phyloP scores from a whole-genome alignment of 371 early-diverging fungal genomes.

The Parasitella parasitica region DNA sequence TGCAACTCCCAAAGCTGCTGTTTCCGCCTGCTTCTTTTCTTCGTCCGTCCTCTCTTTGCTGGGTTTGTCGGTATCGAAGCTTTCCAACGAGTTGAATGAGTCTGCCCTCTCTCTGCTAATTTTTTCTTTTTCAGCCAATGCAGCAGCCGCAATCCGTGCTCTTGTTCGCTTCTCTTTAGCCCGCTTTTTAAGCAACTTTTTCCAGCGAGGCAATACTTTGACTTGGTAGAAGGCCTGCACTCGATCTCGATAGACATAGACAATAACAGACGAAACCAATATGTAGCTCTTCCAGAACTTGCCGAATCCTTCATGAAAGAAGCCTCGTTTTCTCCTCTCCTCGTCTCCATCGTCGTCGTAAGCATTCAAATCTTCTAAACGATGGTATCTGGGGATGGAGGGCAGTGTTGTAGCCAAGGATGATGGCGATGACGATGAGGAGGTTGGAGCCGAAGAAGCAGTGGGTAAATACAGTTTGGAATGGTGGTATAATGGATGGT shows the following conservation, averaged over 20 bases:
- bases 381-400: background rate
- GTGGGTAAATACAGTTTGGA: conserved; percentile 1
- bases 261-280: conserved; percentile 14
- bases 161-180: conserved; percentile 18
- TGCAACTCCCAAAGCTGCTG: background rate
- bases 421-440: background rate
- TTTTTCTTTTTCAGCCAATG: conserved; percentile 12
- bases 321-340: conserved; percentile 14
- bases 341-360: background rate
- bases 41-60: background rate
- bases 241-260: conserved; percentile 30
- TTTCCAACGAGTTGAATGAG: conserved; percentile 1
- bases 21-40: background rate
- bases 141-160: conserved; percentile 22
- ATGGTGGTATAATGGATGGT: background rate
- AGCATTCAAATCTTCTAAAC: background rate
- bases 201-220: conserved; percentile 23
- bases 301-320: conserved; percentile 33
- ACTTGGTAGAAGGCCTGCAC: conserved; percentile 17
- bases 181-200: conserved; percentile 16
- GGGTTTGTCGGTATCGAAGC: background rate
- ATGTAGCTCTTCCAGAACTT: conserved; percentile 42
- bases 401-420: background rate
- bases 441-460: background rate
- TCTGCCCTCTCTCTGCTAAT: conserved; percentile 11